Base-by-base conservation (phyloP, 805 yeast genomes). In the Cephaloascus albidus region DNA sequence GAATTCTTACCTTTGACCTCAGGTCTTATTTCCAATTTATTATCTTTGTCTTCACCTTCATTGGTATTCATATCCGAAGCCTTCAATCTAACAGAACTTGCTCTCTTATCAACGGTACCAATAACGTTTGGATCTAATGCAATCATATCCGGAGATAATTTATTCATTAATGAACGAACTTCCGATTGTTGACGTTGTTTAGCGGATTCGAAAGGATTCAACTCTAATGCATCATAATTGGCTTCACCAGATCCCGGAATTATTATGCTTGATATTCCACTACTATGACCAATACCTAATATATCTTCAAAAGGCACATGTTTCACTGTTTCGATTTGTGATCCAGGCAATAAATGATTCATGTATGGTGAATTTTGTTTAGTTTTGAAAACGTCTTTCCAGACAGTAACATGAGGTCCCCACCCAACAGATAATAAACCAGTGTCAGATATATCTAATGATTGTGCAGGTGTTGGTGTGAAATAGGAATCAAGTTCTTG, bases 171-270 rank as follows among this genome's bases (percentile, higher is more conserved):
- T 2, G 82, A 62, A 54, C 90, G 78, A 30, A 93, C 95, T 68
- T 93, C 98, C 36, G 76, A 72, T 63, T 90, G 90, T 61, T 90
- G 95, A 69, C 97, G 81, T 65, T 89, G 97, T 57, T 85, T 82
- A 40, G 85, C 78, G 8, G 96, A 76, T 60, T 87, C 96, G 63
- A 72, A 93, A 45, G 98, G 98, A 59, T 93, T 93, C 52, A 79
- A 61, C 62, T 93, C 98, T 57, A 88, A 61, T 3, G 97, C 88
- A 66, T 93, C 98, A 58, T 76, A 88, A 63, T 93, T 93, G 45
- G 98, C 96, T 65, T 93, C 98, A 68, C 98, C 98, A 33, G 97
- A 70, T 19, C 98, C 98, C 33, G 98, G 98, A 42, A 93, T 72
- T 48, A 93, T 82, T 43, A 93, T 49, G n/a, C 93, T 80, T n/a